These are phyloP conservation scores for Cydonia oblonga DNA, from an alignment of 331 rosid species.

Conservation along the genomic window DNA sequence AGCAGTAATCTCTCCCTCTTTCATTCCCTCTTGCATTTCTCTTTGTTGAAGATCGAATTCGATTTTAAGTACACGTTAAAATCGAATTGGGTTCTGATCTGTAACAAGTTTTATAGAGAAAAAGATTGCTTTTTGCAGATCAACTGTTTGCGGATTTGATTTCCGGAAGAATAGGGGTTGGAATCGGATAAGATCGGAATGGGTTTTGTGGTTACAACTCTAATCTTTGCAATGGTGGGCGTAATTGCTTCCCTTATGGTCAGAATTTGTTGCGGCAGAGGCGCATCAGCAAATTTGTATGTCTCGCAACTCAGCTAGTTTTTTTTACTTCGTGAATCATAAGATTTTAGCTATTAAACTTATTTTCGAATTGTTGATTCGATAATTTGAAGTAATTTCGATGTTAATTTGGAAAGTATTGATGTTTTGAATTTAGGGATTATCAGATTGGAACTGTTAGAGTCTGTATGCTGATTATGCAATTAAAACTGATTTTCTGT, in stretches of 20 bases:
- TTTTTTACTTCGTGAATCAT: background rate
- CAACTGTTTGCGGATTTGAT: background rate
- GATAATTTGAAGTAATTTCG: background rate
- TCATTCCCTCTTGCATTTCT: no score
- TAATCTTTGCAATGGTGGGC: constrained; percentile 48
- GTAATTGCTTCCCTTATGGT: constrained; percentile 57
- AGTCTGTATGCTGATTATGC: background rate
- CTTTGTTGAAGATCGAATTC: no score
- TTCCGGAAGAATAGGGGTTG: background rate
- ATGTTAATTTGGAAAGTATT: background rate
- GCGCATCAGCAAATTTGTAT: constrained; percentile 68
- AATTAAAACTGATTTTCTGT: background rate
- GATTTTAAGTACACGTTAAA: background rate
- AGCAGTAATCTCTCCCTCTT: no score
- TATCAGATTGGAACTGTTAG: background rate
- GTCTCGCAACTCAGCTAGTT: background rate
- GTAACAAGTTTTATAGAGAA: background rate
- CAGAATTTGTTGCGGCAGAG: constrained; percentile 61
- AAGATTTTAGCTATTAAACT: background rate
- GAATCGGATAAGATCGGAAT: constrained; percentile 34
- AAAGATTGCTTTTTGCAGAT: background rate
- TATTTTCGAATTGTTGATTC: background rate
- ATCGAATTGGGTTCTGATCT: background rate
- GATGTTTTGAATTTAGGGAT: background rate
- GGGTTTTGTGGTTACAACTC: constrained; percentile 68